Evolutionary conservation across 2,329 filamentous ascomycete genomes (phyloP).

Genomic region (Diaporthe vexans): DNA sequence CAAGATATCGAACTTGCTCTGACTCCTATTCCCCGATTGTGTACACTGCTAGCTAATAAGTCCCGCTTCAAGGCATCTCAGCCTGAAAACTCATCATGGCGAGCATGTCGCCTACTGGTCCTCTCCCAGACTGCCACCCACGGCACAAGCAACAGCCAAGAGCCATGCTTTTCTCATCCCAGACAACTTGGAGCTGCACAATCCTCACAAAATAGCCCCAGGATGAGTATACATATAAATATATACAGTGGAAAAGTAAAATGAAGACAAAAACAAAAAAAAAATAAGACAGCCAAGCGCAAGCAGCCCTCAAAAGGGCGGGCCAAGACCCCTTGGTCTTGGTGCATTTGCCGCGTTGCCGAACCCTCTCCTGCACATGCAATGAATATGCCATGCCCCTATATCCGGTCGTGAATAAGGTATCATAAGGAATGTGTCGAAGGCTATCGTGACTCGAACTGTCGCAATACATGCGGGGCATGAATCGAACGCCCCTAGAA

Average conservation of each 20-base stretch:
- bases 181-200: background rate
- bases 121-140: background rate
- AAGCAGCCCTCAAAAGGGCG: background rate
- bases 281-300: background rate
- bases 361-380: slow-evolving; percentile 6
- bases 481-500: slow-evolving; percentile 51
- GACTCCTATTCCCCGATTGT: background rate
- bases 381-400: background rate
- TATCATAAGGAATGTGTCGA: slow-evolving; percentile 31
- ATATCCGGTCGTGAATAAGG: background rate
- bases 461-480: background rate
- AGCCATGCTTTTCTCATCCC: background rate
- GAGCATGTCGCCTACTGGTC: background rate
- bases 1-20: background rate
- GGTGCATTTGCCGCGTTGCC: background rate
- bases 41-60: too few relatives aligned
- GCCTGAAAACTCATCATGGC: too few relatives aligned
- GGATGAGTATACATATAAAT: background rate
- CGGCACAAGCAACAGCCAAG: background rate
- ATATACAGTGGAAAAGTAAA: background rate
- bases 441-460: background rate
- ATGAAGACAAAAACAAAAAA: background rate
- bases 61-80: background rate
- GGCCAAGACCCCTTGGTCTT: slow-evolving; percentile 11
- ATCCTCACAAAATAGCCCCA: background rate